Evolutionary conservation across 1,139 yeast genomes (phyloP), one percentile per base, ranked within the genome.

Genomic region (Saccharomyces hybrid): DNA sequence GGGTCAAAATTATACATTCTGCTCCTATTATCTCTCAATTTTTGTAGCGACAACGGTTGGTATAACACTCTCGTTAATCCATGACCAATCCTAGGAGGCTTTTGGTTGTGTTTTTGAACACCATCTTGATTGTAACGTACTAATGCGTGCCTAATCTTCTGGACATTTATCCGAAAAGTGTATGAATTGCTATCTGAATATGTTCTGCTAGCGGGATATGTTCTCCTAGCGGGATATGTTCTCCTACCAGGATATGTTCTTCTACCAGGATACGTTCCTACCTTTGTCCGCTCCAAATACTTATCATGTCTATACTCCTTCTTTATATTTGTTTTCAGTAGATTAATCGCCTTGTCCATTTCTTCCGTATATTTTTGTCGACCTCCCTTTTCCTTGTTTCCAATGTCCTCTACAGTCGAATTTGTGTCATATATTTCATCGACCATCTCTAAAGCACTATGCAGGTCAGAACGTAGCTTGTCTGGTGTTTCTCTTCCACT

Each of bases 41-140:
- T 84, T 63, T 91, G 96, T 1, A 89, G 84, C 0, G 96, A 95
- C 2, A 65, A 51, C 0, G 96, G 96, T 16, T 85, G 82, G 65
- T 85, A 86, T 14, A 91, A 71, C 0, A 85, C 88, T 42, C 85
- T 72, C 47, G 85, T 85, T 29, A 91, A 74, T 54, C 78, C 79
- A 63, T 86, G 88, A 2, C 83, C 79, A 47, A 90, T 71, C 27
- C 58, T 60, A 0, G 88, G 85, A 0, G 70, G 70, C 32, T 51
- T 54, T 48, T 55, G 31, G 41, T 52, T 34, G 46, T 32, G 25
- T 27, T 25, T 42, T 47, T 46, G 31, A 53, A 25, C 7, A 44
- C 55, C 14, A 38, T 20, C 14, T 47, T 41, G 25, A 42, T 11
- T 28, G 50, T 28, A 46, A 32, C 25, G n/a, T 53, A 46, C 13